phyloP scores from a whole-genome alignment of 345 rosid species.

The Pugionium dolabratum region DNA sequence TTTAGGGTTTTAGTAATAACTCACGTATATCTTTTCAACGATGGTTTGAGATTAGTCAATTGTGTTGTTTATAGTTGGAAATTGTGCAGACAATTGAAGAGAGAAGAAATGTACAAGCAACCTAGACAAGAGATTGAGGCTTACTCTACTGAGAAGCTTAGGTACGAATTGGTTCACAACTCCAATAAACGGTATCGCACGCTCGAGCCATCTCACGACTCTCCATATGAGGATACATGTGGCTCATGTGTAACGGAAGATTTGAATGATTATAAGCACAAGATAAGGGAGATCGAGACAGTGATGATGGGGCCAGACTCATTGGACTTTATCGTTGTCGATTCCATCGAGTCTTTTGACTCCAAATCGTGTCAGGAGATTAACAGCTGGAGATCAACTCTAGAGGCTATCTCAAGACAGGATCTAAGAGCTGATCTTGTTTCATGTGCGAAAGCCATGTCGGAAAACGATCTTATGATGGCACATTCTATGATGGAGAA shows the following conservation, averaged over 20 bases:
- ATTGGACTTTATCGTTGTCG: slow-evolving; percentile 10
- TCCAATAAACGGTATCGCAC: slow-evolving; percentile 55
- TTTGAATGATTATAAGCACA: slow-evolving; percentile 56
- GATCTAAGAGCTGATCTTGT: slow-evolving; percentile 64
- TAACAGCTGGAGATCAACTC: slow-evolving; percentile 52
- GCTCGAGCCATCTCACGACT: slow-evolving; percentile 59
- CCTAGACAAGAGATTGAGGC: slow-evolving; percentile 34
- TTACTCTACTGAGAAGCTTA: slow-evolving; percentile 16
- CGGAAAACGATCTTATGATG: slow-evolving; percentile 65
- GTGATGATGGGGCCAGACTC: slow-evolving; percentile 85
- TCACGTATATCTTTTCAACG: too few species aligned
- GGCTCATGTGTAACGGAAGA: slow-evolving; percentile 83
- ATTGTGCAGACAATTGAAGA: slow-evolving; percentile 24
- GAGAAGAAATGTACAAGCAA: slow-evolving; percentile 33
- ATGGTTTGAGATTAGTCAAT: slow-evolving; percentile 7
- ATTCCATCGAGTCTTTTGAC: slow-evolving; percentile 31
- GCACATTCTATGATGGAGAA: slow-evolving; percentile 70
- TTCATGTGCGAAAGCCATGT: slow-evolving; percentile 76
- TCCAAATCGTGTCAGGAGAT: slow-evolving; percentile 35
- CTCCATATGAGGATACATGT: slow-evolving; percentile 52
- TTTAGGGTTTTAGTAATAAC: too few species aligned
- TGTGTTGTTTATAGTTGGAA: slow-evolving; percentile 10
- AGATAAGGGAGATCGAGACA: slow-evolving; percentile 76
- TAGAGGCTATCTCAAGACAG: slow-evolving; percentile 54
- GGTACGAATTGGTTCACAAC: slow-evolving; percentile 42